These are phyloP conservation scores for Penicillium silybi DNA, from an alignment of 495 filamentous ascomycete genomes.

Conservation along the genomic window DNA sequence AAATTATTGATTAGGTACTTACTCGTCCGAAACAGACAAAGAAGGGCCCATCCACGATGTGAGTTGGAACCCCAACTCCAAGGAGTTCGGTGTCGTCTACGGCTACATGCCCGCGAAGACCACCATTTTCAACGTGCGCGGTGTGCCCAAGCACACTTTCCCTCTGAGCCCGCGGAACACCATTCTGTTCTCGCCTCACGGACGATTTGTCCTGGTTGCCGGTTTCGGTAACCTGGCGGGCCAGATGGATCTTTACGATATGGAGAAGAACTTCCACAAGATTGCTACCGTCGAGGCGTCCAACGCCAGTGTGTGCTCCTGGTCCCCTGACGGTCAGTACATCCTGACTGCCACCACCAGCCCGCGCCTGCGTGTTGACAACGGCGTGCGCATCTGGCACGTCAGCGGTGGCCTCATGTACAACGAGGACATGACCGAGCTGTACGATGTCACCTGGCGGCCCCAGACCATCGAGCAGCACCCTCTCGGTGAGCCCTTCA, in stretches of 20 bases:
- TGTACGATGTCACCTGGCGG: conserved; percentile 91
- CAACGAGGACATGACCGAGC: conserved; percentile 86
- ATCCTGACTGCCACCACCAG: conserved; percentile 96
- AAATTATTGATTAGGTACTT: background rate
- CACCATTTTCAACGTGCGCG: conserved; percentile 88
- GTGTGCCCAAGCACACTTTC: conserved; percentile 74
- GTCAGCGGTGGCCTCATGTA: conserved; percentile 89
- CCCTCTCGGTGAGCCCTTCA: conserved; percentile 67
- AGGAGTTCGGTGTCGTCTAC: conserved; percentile 95
- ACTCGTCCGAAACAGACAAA: conserved; percentile 60
- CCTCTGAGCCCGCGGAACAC: conserved; percentile 87
- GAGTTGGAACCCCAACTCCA: conserved; percentile 93
- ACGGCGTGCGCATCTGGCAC: conserved; percentile 93
- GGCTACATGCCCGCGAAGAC: conserved; percentile 98
- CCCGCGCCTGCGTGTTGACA: conserved; percentile 91
- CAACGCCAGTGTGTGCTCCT: conserved; percentile 90
- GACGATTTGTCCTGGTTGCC: conserved; percentile 86
- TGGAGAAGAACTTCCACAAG: conserved; percentile 86
- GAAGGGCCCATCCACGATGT: conserved; percentile 98
- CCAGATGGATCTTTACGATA: conserved; percentile 95
- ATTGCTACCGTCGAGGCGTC: conserved; percentile 91
- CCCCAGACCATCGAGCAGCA: conserved; percentile 61
- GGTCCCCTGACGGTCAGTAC: conserved; percentile 92
- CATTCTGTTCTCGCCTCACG: conserved; percentile 90
- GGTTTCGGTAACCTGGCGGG: conserved; percentile 97